Conservation (phyloP, 306 rosid species). For the Glycine tomentella region DNA sequence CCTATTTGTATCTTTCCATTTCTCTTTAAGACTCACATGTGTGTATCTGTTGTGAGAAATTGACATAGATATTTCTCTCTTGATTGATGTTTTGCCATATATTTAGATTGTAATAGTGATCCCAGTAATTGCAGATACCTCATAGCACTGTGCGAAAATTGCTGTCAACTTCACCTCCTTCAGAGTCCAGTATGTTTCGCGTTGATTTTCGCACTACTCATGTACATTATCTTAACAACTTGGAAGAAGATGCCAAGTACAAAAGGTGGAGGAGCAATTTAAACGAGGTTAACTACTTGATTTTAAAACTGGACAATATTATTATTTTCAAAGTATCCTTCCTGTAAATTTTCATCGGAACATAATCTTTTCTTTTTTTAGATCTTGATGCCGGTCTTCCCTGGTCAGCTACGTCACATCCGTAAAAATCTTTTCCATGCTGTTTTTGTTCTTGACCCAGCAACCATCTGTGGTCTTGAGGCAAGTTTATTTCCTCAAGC, state of each 20-base stretch:
- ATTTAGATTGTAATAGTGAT: conserved; percentile 39
- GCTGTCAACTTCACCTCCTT: conserved; percentile 80
- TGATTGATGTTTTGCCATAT: conserved; percentile 33
- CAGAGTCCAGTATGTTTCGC: conserved; percentile 83
- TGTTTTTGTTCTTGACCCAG: conserved; percentile 88
- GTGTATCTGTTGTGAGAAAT: conserved; percentile 22
- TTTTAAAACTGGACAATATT: conserved; percentile 9
- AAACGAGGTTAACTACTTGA: conserved; percentile 69
- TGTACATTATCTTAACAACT: conserved; percentile 89
- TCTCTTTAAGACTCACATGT: conserved; percentile 13
- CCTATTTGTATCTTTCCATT: conserved; percentile 5
- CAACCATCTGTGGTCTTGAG: conserved; percentile 83
- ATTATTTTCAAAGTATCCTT: conserved; percentile 33
- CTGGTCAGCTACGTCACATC: conserved; percentile 92
- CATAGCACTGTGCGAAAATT: conserved; percentile 66
- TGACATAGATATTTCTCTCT: conserved; percentile 19
- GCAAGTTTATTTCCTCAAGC: conserved; percentile 59
- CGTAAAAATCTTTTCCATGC: conserved; percentile 98
- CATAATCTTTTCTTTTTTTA: conserved; percentile 43
- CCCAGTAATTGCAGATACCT: conserved; percentile 76
- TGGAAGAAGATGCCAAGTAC: conserved; percentile 97
- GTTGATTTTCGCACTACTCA: conserved; percentile 89
- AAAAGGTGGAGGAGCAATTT: conserved; percentile 85
- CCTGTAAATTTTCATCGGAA: conserved; percentile 21
- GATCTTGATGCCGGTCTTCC: conserved; percentile 98